These are phyloP conservation scores for Chytriomyces hyalinus DNA, from an alignment of 192 early-diverging fungal genomes.

Conservation along the genomic window DNA sequence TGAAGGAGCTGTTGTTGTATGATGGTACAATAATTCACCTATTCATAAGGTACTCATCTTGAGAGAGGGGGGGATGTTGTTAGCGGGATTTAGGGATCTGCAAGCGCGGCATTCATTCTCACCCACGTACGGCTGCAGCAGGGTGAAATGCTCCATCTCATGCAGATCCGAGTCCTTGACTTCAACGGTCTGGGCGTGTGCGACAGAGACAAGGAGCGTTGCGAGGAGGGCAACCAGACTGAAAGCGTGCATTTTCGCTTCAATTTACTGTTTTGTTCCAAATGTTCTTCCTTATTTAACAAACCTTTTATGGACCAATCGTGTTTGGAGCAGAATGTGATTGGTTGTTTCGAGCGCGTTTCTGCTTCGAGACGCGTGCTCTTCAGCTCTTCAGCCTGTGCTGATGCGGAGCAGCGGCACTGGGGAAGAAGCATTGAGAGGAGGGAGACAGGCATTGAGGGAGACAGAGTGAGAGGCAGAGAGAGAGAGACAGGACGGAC, in stretches of 20 bases:
- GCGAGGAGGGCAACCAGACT: neutral
- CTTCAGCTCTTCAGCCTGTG: too few species aligned
- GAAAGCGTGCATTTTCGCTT: neutral
- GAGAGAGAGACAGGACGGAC: too few species aligned
- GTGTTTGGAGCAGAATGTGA: too few species aligned
- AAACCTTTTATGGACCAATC: too few species aligned
- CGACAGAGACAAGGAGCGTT: neutral
- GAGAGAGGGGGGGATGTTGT: neutral
- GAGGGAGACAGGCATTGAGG: too few species aligned
- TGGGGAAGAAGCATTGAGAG: too few species aligned
- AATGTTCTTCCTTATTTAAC: too few species aligned
- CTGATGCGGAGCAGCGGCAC: too few species aligned
- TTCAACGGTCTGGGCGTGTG: slow-evolving; percentile 8
- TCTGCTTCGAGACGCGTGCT: too few species aligned
- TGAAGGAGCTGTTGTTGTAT: neutral
- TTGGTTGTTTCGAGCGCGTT: too few species aligned
- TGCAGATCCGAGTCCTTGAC: slow-evolving; percentile 21
- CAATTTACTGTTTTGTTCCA: too few species aligned
- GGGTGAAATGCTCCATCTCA: slow-evolving; percentile 27
- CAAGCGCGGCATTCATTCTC: neutral
- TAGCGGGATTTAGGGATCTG: neutral
- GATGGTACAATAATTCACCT: neutral
- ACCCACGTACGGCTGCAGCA: slow-evolving; percentile 25
- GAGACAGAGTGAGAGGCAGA: too few species aligned
- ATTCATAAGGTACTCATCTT: slow-evolving; percentile 35